phyloP scores from a whole-genome alignment of 2,329 filamentous ascomycete species.

The Colletotrichum horii region DNA sequence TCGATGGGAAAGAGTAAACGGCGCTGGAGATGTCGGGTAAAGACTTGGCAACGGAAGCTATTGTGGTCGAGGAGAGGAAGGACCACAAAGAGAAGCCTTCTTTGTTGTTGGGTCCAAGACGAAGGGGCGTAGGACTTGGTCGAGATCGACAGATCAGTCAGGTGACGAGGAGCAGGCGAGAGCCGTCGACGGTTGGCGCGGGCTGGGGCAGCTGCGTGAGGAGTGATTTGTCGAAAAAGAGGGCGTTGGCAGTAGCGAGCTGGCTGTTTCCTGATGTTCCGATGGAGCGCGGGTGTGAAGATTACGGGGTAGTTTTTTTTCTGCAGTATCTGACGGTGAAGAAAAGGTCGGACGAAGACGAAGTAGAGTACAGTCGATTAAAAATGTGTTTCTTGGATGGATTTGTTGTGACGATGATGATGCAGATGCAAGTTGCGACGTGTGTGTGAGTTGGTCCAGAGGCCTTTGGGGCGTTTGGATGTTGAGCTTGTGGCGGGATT shows the following conservation, averaged over 20 bases:
- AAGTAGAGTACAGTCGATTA: slow-evolving; percentile 42
- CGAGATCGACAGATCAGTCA: not conserved
- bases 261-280: not conserved
- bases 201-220: not conserved
- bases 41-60: not conserved
- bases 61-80: not conserved
- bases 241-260: not conserved
- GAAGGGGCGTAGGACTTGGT: not conserved
- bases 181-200: not conserved
- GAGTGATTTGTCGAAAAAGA: not conserved
- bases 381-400: slow-evolving; percentile 30
- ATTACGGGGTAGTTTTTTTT: slow-evolving; percentile 11
- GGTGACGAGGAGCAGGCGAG: not conserved
- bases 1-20: slow-evolving; percentile 8
- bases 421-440: slow-evolving; percentile 2
- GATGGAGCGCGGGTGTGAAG: slow-evolving; percentile 6
- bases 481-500: not conserved
- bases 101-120: slow-evolving; percentile 1
- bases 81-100: slow-evolving; percentile 10
- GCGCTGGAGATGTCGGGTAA: not conserved
- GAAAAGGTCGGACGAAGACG: slow-evolving; percentile 15
- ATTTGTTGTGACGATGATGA: not conserved
- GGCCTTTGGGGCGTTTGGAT: not conserved
- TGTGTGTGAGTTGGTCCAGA: not conserved
- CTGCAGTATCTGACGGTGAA: slow-evolving; percentile 1